Conservation (phyloP, 2,329 filamentous ascomycete species). For the Fusarium nurragi region DNA sequence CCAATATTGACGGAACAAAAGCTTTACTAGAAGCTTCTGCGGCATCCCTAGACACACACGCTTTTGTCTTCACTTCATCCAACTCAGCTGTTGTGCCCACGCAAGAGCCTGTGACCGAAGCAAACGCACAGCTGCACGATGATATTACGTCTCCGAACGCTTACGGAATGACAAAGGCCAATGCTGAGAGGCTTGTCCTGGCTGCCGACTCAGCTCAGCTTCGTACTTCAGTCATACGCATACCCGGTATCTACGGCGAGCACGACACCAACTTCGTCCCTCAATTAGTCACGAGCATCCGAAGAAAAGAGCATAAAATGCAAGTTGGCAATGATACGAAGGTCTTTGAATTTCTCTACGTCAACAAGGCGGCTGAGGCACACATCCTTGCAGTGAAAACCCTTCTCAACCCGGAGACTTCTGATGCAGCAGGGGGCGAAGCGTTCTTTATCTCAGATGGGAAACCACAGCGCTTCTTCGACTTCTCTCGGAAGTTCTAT, state of each 20-base stretch:
- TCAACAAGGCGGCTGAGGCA: neutral
- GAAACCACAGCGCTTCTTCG: neutral
- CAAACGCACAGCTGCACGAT: neutral
- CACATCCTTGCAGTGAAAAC: neutral
- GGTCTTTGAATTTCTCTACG: neutral
- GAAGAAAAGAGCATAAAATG: slow-evolving; percentile 1
- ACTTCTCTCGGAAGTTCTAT: neutral
- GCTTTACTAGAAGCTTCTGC: rapidly evolving
- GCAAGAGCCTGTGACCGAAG: neutral
- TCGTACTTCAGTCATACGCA: neutral
- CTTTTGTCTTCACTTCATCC: neutral
- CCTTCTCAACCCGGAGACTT: rapidly evolving
- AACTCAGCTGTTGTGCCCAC: neutral
- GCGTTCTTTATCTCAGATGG: slow-evolving; percentile 8
- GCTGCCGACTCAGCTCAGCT: neutral
- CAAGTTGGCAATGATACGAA: neutral
- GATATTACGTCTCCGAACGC: neutral
- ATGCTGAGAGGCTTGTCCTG: neutral
- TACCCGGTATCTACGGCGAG: neutral
- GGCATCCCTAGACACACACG: neutral
- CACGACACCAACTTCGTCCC: neutral
- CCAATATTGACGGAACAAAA: neutral
- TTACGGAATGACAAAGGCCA: neutral
- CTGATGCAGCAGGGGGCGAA: rapidly evolving
- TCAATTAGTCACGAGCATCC: neutral